A percentile compares a stretch with the other conserved stretches of the same genome.
Evolutionary conservation across 2,329 filamentous ascomycete species (phyloP).

Genomic region (Epicoccum sorghinum): DNA sequence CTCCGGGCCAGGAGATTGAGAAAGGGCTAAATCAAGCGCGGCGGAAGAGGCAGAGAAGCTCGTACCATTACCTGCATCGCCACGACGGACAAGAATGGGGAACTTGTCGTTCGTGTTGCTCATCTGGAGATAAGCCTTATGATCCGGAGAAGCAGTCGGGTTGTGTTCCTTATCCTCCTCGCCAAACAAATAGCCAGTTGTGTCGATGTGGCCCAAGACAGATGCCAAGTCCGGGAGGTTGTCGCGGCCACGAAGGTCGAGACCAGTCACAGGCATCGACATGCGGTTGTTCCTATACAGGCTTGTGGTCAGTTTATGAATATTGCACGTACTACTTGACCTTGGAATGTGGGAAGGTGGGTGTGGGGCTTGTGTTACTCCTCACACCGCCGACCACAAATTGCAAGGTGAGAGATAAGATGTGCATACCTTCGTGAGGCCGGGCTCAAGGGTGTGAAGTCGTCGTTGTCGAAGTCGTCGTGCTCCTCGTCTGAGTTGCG

Average conservation of each 20-base stretch:
- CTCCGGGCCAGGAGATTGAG: slow-evolving; percentile 70
- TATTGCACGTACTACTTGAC: slow-evolving; percentile 13
- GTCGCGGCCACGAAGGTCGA: slow-evolving; percentile 67
- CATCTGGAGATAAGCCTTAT: slow-evolving; percentile 73
- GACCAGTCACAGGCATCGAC: slow-evolving; percentile 85
- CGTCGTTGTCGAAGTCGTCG: slow-evolving; percentile 83
- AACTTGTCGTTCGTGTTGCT: slow-evolving; percentile 83
- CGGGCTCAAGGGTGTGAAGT: slow-evolving; percentile 45
- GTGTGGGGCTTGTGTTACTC: slow-evolving; percentile 23
- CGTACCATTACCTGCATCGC: slow-evolving; percentile 59
- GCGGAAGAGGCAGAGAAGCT: slow-evolving; percentile 82
- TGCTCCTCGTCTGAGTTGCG: slow-evolving; percentile 88
- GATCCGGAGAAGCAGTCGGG: slow-evolving; percentile 65
- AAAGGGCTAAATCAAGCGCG: slow-evolving; percentile 78
- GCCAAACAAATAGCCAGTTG: slow-evolving; percentile 83
- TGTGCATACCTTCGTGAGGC: slow-evolving; percentile 45
- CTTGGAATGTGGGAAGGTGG: slow-evolving; percentile 25
- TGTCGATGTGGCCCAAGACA: slow-evolving; percentile 80
- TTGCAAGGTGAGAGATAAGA: slow-evolving; percentile 8
- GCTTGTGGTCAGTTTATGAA: slow-evolving; percentile 23
- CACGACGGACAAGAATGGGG: slow-evolving; percentile 77
- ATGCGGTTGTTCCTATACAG: slow-evolving; percentile 77
- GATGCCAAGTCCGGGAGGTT: slow-evolving; percentile 54
- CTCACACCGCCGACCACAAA: slow-evolving; percentile 2
- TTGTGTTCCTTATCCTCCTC: slow-evolving; percentile 64